A percentile compares a stretch with the other conserved stretches of the same genome.
Evolutionary conservation across 1,284 basidiomycete genomes (phyloP).

Genomic region (Leccinum laetum): DNA sequence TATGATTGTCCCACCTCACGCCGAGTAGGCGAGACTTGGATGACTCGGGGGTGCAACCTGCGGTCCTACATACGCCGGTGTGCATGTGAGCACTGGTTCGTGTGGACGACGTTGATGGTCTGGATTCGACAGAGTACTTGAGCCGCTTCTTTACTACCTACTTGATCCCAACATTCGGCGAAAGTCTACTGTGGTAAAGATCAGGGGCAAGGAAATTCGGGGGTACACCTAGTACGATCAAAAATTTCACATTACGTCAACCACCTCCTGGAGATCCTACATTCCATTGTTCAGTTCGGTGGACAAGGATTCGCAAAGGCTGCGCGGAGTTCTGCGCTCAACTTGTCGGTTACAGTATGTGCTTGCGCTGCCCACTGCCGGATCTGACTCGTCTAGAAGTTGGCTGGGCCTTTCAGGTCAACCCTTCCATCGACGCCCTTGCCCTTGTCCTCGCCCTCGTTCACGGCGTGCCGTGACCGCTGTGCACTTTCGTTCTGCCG

Average conservation of each 20-base stretch:
- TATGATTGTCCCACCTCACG: constrained; percentile 72
- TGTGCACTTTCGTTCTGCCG: not conserved
- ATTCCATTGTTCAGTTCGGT: constrained; percentile 82
- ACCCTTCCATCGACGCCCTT: not conserved
- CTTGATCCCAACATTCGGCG: constrained; percentile 69
- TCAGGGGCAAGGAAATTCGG: constrained; percentile 67
- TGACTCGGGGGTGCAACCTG: constrained; percentile 75
- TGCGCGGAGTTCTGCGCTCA: constrained; percentile 40
- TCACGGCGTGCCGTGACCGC: not conserved
- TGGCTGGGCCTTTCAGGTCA: too few relatives aligned
- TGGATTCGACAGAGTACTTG: constrained; percentile 62
- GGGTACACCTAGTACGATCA: constrained; percentile 70
- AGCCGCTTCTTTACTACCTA: constrained; percentile 81
- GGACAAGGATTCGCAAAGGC: constrained; percentile 84
- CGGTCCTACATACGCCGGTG: constrained; percentile 83
- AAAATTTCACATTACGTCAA: constrained; percentile 69
- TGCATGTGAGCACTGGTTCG: constrained; percentile 15
- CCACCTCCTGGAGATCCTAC: constrained; percentile 73
- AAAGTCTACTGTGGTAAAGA: constrained; percentile 45
- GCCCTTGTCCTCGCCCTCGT: not conserved
- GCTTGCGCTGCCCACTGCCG: too few relatives aligned
- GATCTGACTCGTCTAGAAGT: too few relatives aligned
- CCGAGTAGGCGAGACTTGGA: constrained; percentile 91
- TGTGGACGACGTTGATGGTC: constrained; percentile 4
- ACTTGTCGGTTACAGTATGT: too few relatives aligned